phyloP scores from a whole-genome alignment of 1,284 basidiomycete species.

The Austroboletus novae-zelandiae region DNA sequence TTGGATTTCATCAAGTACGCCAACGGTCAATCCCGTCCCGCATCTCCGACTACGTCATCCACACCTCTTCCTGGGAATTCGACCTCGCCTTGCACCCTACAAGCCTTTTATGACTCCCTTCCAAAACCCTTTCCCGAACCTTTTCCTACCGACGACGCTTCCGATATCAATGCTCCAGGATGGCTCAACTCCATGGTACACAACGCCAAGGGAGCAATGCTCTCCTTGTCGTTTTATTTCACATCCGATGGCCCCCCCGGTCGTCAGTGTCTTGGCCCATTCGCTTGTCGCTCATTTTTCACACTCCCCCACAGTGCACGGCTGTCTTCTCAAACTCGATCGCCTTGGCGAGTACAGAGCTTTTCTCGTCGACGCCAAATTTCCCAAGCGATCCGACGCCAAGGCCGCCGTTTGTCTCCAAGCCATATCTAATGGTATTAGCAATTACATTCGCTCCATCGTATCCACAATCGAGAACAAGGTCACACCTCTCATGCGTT shows the following conservation, averaged over 20 bases:
- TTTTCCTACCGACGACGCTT: slow-evolving; percentile 41
- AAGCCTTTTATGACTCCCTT: slow-evolving; percentile 55
- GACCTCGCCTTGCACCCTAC: slow-evolving; percentile 39
- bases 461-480: slow-evolving; percentile 41
- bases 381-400: slow-evolving; percentile 57
- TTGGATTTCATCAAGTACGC: slow-evolving; percentile 56
- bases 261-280: slow-evolving; percentile 34
- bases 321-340: slow-evolving; percentile 56
- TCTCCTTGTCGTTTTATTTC: slow-evolving; percentile 46
- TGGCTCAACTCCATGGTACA: slow-evolving; percentile 56
- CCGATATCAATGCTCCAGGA: slow-evolving; percentile 50
- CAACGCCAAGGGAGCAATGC: slow-evolving; percentile 45
- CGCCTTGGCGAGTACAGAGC: slow-evolving; percentile 25
- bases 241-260: slow-evolving; percentile 40
- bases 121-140: slow-evolving; percentile 57
- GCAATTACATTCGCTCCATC: slow-evolving; percentile 50
- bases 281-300: background rate
- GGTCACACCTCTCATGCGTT: slow-evolving; percentile 42
- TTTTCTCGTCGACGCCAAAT: slow-evolving; percentile 27
- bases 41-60: slow-evolving; percentile 2
- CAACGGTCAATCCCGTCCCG: slow-evolving; percentile 42
- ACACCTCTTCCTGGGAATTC: background rate
- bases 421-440: slow-evolving; percentile 59
- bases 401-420: slow-evolving; percentile 60
- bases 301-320: slow-evolving; percentile 45